These are phyloP conservation scores for Adansonia digitata DNA, from an alignment of 345 rosid genomes.

Conservation along the genomic window DNA sequence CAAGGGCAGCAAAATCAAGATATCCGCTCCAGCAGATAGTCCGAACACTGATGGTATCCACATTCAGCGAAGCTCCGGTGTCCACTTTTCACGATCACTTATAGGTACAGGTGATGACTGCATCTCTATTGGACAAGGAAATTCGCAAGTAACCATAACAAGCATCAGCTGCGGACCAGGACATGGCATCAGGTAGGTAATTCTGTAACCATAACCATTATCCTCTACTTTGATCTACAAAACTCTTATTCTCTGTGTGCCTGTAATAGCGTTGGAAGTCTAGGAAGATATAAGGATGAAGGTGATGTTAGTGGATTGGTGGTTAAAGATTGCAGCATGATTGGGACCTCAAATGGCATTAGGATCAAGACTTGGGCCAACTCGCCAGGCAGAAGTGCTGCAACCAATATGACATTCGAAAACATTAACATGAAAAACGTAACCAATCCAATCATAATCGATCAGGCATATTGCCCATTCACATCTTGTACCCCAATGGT, in stretches of 20 bases:
- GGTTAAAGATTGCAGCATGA: conserved; percentile 47
- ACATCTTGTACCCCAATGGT: conserved; percentile 41
- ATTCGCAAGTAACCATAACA: conserved; percentile 26
- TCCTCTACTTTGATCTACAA: too few species aligned
- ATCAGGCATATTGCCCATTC: conserved; percentile 51
- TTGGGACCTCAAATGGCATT: conserved; percentile 42
- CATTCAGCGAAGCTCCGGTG: conserved; percentile 29
- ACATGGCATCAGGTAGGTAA: conserved; percentile 40
- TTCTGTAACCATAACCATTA: too few species aligned
- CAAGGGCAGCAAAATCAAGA: conserved; percentile 33
- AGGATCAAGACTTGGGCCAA: conserved; percentile 62
- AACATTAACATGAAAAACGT: conserved; percentile 49
- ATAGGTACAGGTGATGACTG: conserved; percentile 1
- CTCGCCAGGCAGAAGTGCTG: conserved; percentile 47
- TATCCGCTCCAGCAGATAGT: conserved; percentile 43
- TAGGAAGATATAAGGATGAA: conserved; percentile 48
- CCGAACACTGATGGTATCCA: conserved; percentile 72
- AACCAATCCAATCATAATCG: conserved; percentile 52
- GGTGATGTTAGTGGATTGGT: conserved; percentile 42
- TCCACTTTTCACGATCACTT: conserved; percentile 24
- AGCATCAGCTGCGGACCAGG: conserved; percentile 35
- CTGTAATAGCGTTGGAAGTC: conserved; percentile 44
- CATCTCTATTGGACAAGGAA: conserved; percentile 23
- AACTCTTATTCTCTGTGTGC: too few species aligned
- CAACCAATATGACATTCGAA: conserved; percentile 54